Percentiles rank a stretch among this genome's conserved stretches.
Evolutionary conservation across 192 early-diverging fungal species (phyloP).

Genomic region (Coemansia sp.): DNA sequence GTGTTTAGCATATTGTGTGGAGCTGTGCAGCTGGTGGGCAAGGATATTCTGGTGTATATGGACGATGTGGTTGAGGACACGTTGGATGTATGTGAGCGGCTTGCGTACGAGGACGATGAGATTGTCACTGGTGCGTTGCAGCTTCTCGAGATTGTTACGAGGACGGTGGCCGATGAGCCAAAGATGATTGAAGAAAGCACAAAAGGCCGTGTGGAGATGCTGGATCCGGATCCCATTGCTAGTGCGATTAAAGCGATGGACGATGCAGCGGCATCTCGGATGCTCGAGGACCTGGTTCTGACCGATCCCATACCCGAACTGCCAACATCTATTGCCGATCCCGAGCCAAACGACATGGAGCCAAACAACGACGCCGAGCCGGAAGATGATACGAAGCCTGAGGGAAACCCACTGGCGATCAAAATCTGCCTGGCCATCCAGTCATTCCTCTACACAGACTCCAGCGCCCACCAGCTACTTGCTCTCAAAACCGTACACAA

Average conservation of each 20-base stretch:
- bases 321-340: too few species aligned
- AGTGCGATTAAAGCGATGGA: slow-evolving; percentile 27
- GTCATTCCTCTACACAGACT: slow-evolving; percentile 20
- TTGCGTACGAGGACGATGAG: slow-evolving; percentile 11
- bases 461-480: slow-evolving; percentile 38
- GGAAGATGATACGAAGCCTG: background rate
- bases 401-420: slow-evolving; percentile 37
- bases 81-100: slow-evolving; percentile 41
- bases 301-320: background rate
- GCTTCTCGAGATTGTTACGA: slow-evolving; percentile 35
- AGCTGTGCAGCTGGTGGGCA: slow-evolving; percentile 27
- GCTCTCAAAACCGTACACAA: slow-evolving; percentile 46
- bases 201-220: background rate
- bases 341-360: background rate
- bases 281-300: background rate
- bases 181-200: background rate
- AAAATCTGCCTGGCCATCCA: slow-evolving; percentile 39
- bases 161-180: slow-evolving; percentile 13
- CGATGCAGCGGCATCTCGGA: slow-evolving; percentile 6
- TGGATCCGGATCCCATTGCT: slow-evolving; percentile 26
- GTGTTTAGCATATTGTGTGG: slow-evolving; percentile 34
- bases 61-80: slow-evolving; percentile 50
- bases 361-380: background rate
- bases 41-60: slow-evolving; percentile 35
- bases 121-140: slow-evolving; percentile 18